phyloP scores from a whole-genome alignment of 768 basidiomycete species.

The Mycena vitilis region DNA sequence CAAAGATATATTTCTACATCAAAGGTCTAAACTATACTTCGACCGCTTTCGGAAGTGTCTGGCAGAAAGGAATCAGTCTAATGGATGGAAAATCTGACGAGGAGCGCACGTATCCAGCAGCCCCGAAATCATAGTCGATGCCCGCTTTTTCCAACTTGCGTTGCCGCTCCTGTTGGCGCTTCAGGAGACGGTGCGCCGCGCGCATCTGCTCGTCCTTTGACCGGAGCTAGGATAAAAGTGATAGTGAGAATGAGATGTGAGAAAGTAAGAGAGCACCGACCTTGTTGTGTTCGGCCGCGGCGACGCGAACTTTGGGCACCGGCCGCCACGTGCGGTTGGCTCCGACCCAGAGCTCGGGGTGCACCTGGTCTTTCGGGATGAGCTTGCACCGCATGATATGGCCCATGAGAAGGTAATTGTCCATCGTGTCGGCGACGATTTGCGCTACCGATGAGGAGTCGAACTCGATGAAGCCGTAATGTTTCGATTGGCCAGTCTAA shows the following conservation, averaged over 20 bases:
- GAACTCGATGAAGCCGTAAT: constrained; percentile 97
- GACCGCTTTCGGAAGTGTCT: constrained; percentile 21
- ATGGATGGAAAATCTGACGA: not conserved
- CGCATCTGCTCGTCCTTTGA: constrained; percentile 75
- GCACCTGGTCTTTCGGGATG: constrained; percentile 89
- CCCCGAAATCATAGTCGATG: constrained; percentile 88
- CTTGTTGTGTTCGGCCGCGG: constrained; percentile 84
- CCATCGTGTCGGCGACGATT: constrained; percentile 98
- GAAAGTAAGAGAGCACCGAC: constrained; percentile 50
- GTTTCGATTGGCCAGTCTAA: constrained; percentile 95
- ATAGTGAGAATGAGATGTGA: not conserved
- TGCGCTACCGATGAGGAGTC: constrained; percentile 88
- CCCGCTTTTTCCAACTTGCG: constrained; percentile 83
- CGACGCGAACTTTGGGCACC: constrained; percentile 80
- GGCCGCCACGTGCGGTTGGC: constrained; percentile 91
- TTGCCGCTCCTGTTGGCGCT: constrained; percentile 81
- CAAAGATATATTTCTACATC: not conserved
- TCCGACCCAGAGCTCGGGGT: constrained; percentile 96
- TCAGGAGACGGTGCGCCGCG: constrained; percentile 76
- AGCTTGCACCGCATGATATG: constrained; percentile 93
- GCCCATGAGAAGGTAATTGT: constrained; percentile 96
- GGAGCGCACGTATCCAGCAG: constrained; percentile 83
- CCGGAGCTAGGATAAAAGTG: constrained; percentile 62
- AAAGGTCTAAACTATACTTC: constrained; percentile 7
- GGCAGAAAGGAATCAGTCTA: not conserved